phyloP scores from a whole-genome alignment of 257 asterid species.

The Nicotiana noctiflora region DNA sequence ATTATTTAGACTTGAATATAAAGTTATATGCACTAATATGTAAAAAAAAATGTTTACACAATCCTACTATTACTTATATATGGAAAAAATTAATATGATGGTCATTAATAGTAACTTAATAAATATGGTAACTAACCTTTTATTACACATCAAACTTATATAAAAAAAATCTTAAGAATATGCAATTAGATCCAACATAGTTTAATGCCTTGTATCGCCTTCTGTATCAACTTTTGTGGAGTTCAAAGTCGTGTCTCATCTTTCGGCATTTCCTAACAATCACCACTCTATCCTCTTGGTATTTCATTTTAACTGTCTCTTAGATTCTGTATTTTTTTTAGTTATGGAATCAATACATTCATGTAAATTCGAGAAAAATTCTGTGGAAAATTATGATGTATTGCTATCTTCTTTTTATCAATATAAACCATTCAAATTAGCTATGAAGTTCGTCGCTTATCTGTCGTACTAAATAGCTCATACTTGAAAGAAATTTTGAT shows the following conservation, averaged over 20 bases:
- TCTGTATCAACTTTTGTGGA: background rate
- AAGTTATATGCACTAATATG: background rate
- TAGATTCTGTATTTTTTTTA: background rate
- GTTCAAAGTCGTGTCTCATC: background rate
- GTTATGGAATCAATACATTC: background rate
- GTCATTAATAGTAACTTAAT: background rate
- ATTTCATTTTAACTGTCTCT: background rate
- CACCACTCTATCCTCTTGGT: background rate
- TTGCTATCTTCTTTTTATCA: too few species aligned
- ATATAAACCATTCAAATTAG: too few species aligned
- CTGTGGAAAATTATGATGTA: too few species aligned
- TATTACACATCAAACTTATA: background rate
- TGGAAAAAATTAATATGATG: background rate
- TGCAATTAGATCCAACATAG: background rate
- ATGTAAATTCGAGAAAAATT: too few species aligned
- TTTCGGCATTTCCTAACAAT: too few species aligned
- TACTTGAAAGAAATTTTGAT: too few species aligned
- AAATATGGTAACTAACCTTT: background rate
- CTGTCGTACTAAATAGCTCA: too few species aligned
- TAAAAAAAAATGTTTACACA: background rate
- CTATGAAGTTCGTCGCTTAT: too few species aligned
- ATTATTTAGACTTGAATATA: too few species aligned
- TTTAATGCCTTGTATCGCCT: background rate
- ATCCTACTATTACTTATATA: background rate
- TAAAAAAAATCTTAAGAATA: background rate